Evolutionary conservation across 78 protist genomes (phyloP).

Genomic region (Polysphondylium violaceum): DNA sequence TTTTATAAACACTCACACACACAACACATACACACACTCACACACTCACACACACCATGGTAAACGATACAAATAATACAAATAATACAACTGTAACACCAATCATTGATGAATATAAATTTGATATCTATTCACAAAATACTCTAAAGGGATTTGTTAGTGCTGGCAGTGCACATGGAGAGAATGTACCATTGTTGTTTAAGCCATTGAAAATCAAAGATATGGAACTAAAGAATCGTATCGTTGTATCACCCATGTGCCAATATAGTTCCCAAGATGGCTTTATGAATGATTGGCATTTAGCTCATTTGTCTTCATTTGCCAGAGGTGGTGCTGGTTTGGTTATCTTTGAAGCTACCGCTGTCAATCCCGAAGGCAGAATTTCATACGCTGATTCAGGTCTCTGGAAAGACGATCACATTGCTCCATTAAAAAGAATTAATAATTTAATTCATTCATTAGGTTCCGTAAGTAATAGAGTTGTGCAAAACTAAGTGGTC

Average conservation of each 20-base stretch:
- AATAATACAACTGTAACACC: too few species aligned
- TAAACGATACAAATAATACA: too few species aligned
- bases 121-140: too few species aligned
- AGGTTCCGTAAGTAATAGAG: background rate
- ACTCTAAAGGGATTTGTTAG: too few species aligned
- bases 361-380: conserved; percentile 40
- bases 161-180: background rate
- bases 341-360: conserved; percentile 43
- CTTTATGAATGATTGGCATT: conserved; percentile 60
- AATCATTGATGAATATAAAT: too few species aligned
- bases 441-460: conserved; percentile 35
- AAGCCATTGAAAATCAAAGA: conserved; percentile 1
- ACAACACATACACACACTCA: too few species aligned
- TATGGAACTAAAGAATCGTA: conserved; percentile 40
- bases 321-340: conserved; percentile 63
- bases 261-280: conserved; percentile 27
- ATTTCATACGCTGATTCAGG: conserved; percentile 29
- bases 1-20: too few species aligned
- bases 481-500: background rate
- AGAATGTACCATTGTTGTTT: conserved; percentile 20
- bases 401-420: conserved; percentile 33
- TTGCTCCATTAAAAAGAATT: conserved; percentile 27
- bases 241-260: conserved; percentile 60
- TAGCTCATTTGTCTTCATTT: conserved; percentile 22
- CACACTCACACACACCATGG: too few species aligned